phyloP scores from a whole-genome alignment of 2,329 filamentous ascomycete species.

The Cordyceps militaris region DNA sequence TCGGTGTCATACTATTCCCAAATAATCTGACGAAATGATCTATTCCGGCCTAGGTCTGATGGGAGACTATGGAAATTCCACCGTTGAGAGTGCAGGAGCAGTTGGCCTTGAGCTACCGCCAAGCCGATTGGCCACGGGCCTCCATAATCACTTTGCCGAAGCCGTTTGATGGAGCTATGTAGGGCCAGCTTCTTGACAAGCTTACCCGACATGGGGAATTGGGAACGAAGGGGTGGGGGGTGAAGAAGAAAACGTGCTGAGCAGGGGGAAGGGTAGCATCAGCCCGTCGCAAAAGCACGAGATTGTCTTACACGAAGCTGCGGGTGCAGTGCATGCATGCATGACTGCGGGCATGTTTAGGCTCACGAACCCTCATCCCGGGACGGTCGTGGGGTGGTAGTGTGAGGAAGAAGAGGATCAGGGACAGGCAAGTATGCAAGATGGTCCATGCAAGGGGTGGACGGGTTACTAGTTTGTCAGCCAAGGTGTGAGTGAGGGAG shows the following conservation, averaged over 20 bases:
- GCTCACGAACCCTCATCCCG: neutral
- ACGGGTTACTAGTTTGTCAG: neutral
- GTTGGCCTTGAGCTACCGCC: neutral
- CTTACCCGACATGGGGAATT: conserved; percentile 10
- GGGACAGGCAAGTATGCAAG: neutral
- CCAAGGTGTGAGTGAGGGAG: conserved; percentile 6
- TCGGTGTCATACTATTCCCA: conserved; percentile 6
- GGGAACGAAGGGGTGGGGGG: neutral
- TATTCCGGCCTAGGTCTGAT: conserved; percentile 12
- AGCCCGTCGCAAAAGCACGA: conserved; percentile 3
- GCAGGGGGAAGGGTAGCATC: conserved; percentile 5
- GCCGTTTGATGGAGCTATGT: conserved; percentile 4
- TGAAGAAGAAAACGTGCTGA: conserved; percentile 5
- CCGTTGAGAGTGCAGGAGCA: neutral
- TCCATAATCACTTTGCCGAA: conserved; percentile 10
- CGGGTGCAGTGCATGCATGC: neutral
- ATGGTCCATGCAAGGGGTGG: neutral
- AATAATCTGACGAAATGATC: conserved; percentile 10
- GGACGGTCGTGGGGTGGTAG: neutral
- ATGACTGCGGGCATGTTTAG: neutral
- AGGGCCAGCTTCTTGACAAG: conserved; percentile 6
- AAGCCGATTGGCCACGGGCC: neutral
- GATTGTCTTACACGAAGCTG: conserved; percentile 12
- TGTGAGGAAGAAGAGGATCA: neutral
- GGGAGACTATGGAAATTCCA: conserved; percentile 2